A percentile compares a stretch with the other conserved stretches of the same genome.
Conservation (phyloP, 208 protist genomes). For the Endotrypanum monterogeii region DNA sequence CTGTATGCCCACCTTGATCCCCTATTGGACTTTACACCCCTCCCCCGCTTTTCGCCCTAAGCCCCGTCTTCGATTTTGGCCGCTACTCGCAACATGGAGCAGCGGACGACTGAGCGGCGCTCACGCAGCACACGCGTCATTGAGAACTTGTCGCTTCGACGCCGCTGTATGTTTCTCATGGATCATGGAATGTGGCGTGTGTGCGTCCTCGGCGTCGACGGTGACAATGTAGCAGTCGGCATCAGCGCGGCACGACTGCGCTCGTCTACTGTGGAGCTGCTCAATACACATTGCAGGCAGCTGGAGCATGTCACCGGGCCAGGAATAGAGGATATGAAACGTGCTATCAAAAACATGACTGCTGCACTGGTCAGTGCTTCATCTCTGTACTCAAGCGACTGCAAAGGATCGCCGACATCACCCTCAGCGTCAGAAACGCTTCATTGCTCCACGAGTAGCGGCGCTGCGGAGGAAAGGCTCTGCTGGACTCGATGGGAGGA, state of each 20-base stretch:
- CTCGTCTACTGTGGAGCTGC: slow-evolving; percentile 3
- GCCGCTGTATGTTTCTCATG: slow-evolving; percentile 72
- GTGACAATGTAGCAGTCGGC: not conserved
- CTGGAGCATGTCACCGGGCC: not conserved
- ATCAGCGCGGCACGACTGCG: slow-evolving; percentile 1
- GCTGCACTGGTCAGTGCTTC: not conserved
- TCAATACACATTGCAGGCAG: not conserved
- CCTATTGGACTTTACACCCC: not conserved
- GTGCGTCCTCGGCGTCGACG: slow-evolving; percentile 3
- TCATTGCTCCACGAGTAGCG: not conserved
- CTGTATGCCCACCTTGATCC: too few species aligned
- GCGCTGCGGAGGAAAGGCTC: not conserved
- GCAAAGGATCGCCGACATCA: not conserved
- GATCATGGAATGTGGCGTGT: slow-evolving; percentile 35
- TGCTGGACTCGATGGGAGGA: slow-evolving; percentile 39
- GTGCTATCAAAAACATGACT: not conserved
- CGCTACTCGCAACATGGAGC: not conserved
- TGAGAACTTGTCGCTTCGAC: slow-evolving; percentile 58
- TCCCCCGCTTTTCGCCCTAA: not conserved
- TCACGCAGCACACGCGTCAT: slow-evolving; percentile 21
- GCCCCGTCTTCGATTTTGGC: not conserved
- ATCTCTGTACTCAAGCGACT: not conserved
- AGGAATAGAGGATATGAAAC: not conserved
- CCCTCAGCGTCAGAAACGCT: not conserved
- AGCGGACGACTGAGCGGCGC: not conserved